Evolutionary conservation across 768 basidiomycete species (phyloP).

Genomic region (Clitopilus passeckerianus): DNA sequence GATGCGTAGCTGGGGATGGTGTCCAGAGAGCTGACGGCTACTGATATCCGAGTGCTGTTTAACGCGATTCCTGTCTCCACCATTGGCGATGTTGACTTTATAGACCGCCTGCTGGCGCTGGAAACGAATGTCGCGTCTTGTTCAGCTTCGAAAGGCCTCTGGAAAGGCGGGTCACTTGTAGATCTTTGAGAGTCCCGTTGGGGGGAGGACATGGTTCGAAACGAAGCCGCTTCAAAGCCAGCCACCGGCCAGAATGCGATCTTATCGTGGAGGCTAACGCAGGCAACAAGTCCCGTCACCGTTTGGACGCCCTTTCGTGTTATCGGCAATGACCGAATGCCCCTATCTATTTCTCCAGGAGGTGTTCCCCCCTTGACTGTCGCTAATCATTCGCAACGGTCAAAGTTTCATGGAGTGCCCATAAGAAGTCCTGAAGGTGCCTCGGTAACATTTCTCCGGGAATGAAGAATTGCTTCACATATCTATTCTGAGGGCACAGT

Average conservation of each 20-base stretch:
- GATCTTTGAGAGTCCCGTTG: not conserved
- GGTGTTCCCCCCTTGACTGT: not conserved
- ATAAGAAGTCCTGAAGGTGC: not conserved
- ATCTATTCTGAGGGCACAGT: too few species aligned
- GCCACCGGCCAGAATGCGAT: not conserved
- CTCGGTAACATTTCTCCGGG: not conserved
- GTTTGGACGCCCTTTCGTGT: not conserved
- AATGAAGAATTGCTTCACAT: too few species aligned
- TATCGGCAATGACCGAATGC: not conserved
- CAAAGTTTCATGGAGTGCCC: not conserved
- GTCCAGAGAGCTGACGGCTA: not conserved
- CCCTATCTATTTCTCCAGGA: not conserved
- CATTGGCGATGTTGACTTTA: not conserved
- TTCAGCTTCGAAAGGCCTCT: not conserved
- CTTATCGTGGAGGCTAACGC: not conserved
- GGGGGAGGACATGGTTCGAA: not conserved
- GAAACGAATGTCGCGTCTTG: not conserved
- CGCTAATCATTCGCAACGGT: not conserved
- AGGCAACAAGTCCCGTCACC: not conserved
- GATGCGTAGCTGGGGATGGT: not conserved
- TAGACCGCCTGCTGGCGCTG: not conserved
- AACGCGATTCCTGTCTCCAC: not conserved
- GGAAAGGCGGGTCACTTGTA: not conserved
- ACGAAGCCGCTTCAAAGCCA: not conserved
- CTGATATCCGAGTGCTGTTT: not conserved